Evolutionary conservation across 768 basidiomycete species (phyloP).

Genomic region (Hygrophoropsis aurantiaca): DNA sequence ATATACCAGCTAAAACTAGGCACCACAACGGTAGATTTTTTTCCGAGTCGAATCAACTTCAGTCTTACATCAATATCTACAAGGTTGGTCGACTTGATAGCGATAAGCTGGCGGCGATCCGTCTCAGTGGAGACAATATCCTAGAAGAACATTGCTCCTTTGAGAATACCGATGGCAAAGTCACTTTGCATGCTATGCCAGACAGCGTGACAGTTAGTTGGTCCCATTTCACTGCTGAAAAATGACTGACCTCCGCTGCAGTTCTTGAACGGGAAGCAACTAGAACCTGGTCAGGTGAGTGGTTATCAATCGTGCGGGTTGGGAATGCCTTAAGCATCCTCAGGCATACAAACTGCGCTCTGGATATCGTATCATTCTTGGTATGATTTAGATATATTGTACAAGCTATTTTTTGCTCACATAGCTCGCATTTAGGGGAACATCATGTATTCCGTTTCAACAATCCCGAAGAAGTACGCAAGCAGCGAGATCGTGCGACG

Average conservation of each 20-base stretch:
- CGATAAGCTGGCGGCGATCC: conserved; percentile 80
- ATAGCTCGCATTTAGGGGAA: conserved; percentile 56
- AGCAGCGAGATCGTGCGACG: conserved; percentile 80
- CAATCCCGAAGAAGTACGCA: conserved; percentile 92
- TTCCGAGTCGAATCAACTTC: conserved; percentile 4
- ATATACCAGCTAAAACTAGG: conserved; percentile 92
- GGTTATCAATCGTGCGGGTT: not conserved
- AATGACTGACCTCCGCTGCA: conserved; percentile 29
- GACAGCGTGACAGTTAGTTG: conserved; percentile 78
- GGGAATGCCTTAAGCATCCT: conserved; percentile 11
- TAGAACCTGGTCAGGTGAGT: conserved; percentile 72
- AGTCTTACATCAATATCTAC: conserved; percentile 11
- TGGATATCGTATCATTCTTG: conserved; percentile 95
- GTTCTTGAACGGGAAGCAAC: conserved; percentile 94
- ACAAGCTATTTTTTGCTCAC: too few relatives aligned
- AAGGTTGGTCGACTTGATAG: conserved; percentile 89
- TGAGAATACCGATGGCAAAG: conserved; percentile 82
- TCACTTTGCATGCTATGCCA: conserved; percentile 75
- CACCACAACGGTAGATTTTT: conserved; percentile 60
- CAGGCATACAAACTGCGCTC: conserved; percentile 84
- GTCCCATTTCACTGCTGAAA: not conserved
- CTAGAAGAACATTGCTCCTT: conserved; percentile 91
- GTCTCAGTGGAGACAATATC: conserved; percentile 90
- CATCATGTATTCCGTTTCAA: conserved; percentile 98
- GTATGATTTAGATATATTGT: conserved; percentile 38